phyloP scores from a whole-genome alignment of 768 basidiomycete species.

The Mycena filopes region DNA sequence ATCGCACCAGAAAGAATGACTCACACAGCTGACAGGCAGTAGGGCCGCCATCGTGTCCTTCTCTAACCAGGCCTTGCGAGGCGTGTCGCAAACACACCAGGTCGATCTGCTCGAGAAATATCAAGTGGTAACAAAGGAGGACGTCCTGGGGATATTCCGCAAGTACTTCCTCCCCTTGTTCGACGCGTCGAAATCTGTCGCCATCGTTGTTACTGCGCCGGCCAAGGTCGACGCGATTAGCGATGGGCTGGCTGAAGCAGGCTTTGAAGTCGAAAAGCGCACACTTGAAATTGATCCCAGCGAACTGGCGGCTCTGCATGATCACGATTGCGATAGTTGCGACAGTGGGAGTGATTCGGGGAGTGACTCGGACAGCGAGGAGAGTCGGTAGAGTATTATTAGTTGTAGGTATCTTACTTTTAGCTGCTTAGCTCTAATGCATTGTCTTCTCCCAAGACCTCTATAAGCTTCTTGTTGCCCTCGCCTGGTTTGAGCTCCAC shows the following conservation, averaged over 20 bases:
- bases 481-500: slow-evolving; percentile 88
- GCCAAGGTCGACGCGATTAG: slow-evolving; percentile 80
- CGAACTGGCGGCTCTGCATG: slow-evolving; percentile 57
- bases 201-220: slow-evolving; percentile 85
- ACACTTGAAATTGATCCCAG: slow-evolving; percentile 68
- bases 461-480: slow-evolving; percentile 69
- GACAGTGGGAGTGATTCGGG: slow-evolving; percentile 43
- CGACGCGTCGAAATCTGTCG: slow-evolving; percentile 76
- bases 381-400: slow-evolving; percentile 20
- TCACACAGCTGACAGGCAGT: slow-evolving; percentile 20
- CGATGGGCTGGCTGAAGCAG: slow-evolving; percentile 68
- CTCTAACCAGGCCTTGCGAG: slow-evolving; percentile 90
- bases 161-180: slow-evolving; percentile 90
- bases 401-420: slow-evolving; percentile 26
- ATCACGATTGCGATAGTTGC: slow-evolving; percentile 48
- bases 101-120: slow-evolving; percentile 30
- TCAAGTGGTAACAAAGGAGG: slow-evolving; percentile 80
- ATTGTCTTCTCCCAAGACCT: slow-evolving; percentile 55
- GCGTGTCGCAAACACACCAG: slow-evolving; percentile 72
- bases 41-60: slow-evolving; percentile 79
- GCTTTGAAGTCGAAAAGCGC: slow-evolving; percentile 83
- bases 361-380: slow-evolving; percentile 38
- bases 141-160: slow-evolving; percentile 75
- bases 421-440: slow-evolving; percentile 21
- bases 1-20: slow-evolving; percentile 18